A percentile compares a stretch with the other conserved stretches of the same genome.
Evolutionary conservation across 495 filamentous ascomycete genomes (phyloP).

Genomic region (Aspergillus baeticus): DNA sequence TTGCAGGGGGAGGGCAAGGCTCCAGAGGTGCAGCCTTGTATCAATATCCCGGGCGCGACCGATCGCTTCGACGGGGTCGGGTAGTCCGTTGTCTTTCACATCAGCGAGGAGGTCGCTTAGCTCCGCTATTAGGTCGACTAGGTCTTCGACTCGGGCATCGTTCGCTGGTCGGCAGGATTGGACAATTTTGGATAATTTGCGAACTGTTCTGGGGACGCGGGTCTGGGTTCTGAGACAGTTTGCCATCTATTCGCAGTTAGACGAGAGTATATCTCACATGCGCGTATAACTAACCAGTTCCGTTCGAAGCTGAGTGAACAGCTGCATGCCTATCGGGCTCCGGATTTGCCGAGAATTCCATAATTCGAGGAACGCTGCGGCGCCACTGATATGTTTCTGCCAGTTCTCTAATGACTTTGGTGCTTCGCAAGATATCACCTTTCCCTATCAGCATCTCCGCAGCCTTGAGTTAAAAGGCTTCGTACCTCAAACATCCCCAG

Average conservation of each 20-base stretch:
- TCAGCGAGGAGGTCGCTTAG: slow-evolving; percentile 10
- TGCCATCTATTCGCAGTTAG: not conserved
- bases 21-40: not conserved
- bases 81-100: not conserved
- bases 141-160: not conserved
- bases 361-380: not conserved
- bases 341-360: not conserved
- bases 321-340: not conserved
- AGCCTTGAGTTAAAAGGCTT: not conserved
- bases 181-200: not conserved
- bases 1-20: not conserved
- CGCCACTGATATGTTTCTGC: slow-evolving; percentile 6
- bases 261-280: not conserved
- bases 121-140: slow-evolving; percentile 4
- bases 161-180: not conserved
- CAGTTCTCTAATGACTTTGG: slow-evolving; percentile 8
- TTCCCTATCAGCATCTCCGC: not conserved
- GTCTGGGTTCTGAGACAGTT: slow-evolving; percentile 7
- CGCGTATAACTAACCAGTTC: not conserved
- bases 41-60: not conserved
- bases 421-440: slow-evolving; percentile 3
- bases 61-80: slow-evolving; percentile 3
- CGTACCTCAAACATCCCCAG: slow-evolving; percentile 13
- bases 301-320: slow-evolving; percentile 11
- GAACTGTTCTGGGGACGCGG: not conserved